Evolutionary conservation across 805 yeast genomes (phyloP).

Genomic region (Metschnikowia amazonensis): DNA sequence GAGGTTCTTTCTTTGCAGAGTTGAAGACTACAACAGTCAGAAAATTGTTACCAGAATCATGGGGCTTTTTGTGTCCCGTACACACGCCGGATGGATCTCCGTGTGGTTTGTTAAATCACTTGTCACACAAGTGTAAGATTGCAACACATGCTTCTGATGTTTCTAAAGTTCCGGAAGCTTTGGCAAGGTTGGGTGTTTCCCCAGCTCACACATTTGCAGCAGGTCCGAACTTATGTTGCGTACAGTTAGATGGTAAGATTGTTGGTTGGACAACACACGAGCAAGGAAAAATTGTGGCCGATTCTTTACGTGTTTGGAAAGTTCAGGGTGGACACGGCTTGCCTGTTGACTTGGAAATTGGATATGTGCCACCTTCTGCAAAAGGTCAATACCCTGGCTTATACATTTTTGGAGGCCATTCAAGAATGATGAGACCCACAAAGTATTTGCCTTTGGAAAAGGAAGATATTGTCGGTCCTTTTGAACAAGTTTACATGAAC

Average conservation of each 20-base stretch:
- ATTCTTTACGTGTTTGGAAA: slow-evolving; percentile 89
- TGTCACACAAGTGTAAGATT: slow-evolving; percentile 90
- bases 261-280: slow-evolving; percentile 93
- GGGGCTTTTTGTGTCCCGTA: slow-evolving; percentile 99
- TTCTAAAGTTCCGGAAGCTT: slow-evolving; percentile 59
- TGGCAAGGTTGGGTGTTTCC: slow-evolving; percentile 73
- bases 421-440: slow-evolving; percentile 96
- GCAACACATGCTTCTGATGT: slow-evolving; percentile 76
- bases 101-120: slow-evolving; percentile 95
- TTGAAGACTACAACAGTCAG: slow-evolving; percentile 96
- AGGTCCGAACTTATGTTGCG: slow-evolving; percentile 85
- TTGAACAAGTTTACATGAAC: slow-evolving; percentile 96
- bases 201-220: slow-evolving; percentile 79
- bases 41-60: slow-evolving; percentile 92
- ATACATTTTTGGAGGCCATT: slow-evolving; percentile 83
- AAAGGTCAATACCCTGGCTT: slow-evolving; percentile 98
- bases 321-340: slow-evolving; percentile 74
- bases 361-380: slow-evolving; percentile 92
- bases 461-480: slow-evolving; percentile 90
- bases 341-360: slow-evolving; percentile 86
- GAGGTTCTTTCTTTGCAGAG: slow-evolving; percentile 99
- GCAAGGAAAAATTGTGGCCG: slow-evolving; percentile 82
- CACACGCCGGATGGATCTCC: slow-evolving; percentile 99
- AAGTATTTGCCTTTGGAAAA: slow-evolving; percentile 82
- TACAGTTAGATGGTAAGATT: slow-evolving; percentile 88